Percentiles rank a stretch among this genome's conserved stretches.
These are phyloP conservation scores for Euclidium syriacum DNA, from an alignment of 345 rosid genomes.

Conservation along the genomic window DNA sequence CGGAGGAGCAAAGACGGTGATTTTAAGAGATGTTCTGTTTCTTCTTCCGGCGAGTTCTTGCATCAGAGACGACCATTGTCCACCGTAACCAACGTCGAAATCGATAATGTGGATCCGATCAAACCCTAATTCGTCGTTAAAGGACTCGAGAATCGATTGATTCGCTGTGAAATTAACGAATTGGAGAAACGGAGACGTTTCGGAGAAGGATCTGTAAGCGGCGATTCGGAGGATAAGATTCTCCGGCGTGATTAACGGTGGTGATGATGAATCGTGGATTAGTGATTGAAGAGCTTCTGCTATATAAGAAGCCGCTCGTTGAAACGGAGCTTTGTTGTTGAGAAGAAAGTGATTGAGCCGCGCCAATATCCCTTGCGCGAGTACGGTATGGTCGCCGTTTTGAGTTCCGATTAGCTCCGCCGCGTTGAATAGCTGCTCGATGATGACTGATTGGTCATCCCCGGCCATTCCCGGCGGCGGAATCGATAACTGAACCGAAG, in stretches of 20 bases:
- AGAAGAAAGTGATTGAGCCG: conserved; percentile 99
- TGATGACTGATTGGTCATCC: conserved; percentile 64
- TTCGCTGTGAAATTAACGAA: conserved; percentile 85
- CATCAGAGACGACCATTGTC: conserved; percentile 92
- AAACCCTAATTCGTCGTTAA: conserved; percentile 36
- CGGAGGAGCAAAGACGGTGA: conserved; percentile 58
- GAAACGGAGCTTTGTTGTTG: conserved; percentile 48
- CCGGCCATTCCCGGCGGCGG: conserved; percentile 33
- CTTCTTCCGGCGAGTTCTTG: conserved; percentile 65
- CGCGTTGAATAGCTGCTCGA: conserved; percentile 73
- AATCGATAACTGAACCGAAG: conserved; percentile 15
- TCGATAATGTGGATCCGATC: conserved; percentile 71
- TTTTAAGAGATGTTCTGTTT: conserved; percentile 49
- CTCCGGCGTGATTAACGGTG: conserved; percentile 34
- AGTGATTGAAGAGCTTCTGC: conserved; percentile 68
- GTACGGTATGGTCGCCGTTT: conserved; percentile 51
- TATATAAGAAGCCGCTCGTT: conserved; percentile 75
- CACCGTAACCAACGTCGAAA: conserved; percentile 85
- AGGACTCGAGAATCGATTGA: conserved; percentile 73
- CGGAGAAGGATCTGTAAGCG: conserved; percentile 82
- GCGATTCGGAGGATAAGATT: conserved; percentile 66
- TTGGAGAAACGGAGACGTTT: conserved; percentile 76
- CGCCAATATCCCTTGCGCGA: conserved; percentile 99
- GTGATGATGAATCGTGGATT: conserved; percentile 30
- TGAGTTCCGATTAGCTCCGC: conserved; percentile 74